Conservation (phyloP, 345 rosid species). For the Lumnitzera racemosa region DNA sequence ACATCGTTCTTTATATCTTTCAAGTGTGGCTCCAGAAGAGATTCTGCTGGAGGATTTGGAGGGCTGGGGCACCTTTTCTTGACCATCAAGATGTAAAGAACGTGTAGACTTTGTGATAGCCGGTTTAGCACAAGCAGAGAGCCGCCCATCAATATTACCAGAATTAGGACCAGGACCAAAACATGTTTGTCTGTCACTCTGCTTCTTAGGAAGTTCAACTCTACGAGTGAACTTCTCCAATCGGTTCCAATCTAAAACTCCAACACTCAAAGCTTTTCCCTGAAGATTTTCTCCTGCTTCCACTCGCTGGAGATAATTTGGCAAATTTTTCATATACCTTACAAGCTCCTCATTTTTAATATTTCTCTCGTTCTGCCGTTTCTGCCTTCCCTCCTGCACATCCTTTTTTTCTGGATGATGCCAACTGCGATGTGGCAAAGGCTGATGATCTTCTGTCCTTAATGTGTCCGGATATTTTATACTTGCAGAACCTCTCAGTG, state of each 20-base stretch:
- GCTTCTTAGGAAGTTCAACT: constrained; percentile 16
- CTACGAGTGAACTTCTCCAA: constrained; percentile 41
- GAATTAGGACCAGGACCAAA: constrained; percentile 16
- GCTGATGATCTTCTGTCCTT: constrained; percentile 9
- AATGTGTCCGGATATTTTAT: constrained; percentile 20
- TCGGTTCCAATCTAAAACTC: constrained; percentile 82
- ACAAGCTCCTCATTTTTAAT: constrained; percentile 56
- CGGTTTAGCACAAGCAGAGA: no score
- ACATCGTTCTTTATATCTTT: constrained; percentile 11
- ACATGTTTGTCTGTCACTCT: constrained; percentile 12
- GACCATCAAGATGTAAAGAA: no score
- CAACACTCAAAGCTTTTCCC: constrained; percentile 68
- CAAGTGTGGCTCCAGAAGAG: no score
- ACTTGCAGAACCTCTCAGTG: constrained; percentile 9
- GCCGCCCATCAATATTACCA: constrained; percentile 19
- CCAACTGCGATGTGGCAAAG: no score
- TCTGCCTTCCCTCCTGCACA: no score
- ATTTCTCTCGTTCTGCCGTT: constrained; percentile 14
- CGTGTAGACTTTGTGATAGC: no score
- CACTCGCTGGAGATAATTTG: constrained; percentile 55
- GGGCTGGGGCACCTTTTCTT: no score
- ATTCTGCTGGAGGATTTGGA: no score
- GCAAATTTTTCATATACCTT: constrained; percentile 72
- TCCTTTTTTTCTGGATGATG: no score
- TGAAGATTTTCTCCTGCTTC: constrained; percentile 39